Percentiles rank a stretch among this genome's conserved stretches.
phyloP scores from a whole-genome alignment of 2,329 filamentous ascomycete species.

The Calonectria multiphialidica region DNA sequence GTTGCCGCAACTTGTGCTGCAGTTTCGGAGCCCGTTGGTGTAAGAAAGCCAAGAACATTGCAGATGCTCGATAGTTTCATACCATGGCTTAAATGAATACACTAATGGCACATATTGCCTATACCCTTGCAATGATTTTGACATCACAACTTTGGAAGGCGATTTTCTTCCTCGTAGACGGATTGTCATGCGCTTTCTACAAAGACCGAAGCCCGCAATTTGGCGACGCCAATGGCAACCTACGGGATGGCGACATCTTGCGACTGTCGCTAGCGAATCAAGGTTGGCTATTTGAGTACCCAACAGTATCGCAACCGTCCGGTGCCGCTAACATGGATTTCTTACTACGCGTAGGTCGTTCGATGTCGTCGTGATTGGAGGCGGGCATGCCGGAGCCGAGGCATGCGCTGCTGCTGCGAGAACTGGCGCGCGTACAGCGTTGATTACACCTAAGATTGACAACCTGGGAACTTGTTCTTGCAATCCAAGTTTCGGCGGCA shows the following conservation, averaged over 20 bases:
- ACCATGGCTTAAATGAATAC: slow-evolving; percentile 22
- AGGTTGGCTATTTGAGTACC: slow-evolving; percentile 38
- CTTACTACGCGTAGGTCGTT: slow-evolving; percentile 66
- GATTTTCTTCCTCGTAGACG: slow-evolving; percentile 28
- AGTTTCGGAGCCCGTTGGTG: background rate
- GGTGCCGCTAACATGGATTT: slow-evolving; percentile 27
- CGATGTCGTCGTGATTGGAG: slow-evolving; percentile 96
- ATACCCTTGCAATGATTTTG: slow-evolving; percentile 13
- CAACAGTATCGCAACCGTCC: background rate
- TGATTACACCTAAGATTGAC: slow-evolving; percentile 88
- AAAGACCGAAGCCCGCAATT: slow-evolving; percentile 37
- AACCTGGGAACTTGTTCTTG: slow-evolving; percentile 97
- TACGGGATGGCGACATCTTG: slow-evolving; percentile 40
- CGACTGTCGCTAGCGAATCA: slow-evolving; percentile 46
- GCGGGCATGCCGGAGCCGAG: slow-evolving; percentile 95
- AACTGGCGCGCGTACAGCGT: slow-evolving; percentile 86
- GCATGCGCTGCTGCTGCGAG: slow-evolving; percentile 92
- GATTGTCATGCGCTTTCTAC: slow-evolving; percentile 46
- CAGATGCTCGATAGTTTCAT: slow-evolving; percentile 25
- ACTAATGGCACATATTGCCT: slow-evolving; percentile 12
- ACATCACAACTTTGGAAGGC: slow-evolving; percentile 21
- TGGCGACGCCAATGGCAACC: slow-evolving; percentile 34
- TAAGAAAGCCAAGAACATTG: background rate
- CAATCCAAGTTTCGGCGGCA: slow-evolving; percentile 98
- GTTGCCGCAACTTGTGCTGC: background rate